phyloP scores from a whole-genome alignment of 2,329 filamentous ascomycete species.

The Dactylellina sp. region DNA sequence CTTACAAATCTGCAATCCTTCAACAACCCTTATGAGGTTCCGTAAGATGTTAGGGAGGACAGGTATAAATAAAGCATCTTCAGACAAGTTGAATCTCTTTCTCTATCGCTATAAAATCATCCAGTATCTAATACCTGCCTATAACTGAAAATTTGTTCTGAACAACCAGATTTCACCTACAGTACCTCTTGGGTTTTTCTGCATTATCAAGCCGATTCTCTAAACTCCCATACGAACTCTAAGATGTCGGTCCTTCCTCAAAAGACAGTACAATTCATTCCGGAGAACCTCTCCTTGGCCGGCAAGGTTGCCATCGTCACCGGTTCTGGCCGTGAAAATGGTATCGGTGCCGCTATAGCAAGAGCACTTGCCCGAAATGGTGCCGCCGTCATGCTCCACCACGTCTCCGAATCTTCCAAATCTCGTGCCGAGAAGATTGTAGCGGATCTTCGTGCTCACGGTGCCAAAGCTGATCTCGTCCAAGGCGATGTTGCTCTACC shows the following conservation, averaged over 20 bases:
- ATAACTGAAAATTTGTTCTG: constrained; percentile 3
- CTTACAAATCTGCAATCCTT: constrained; percentile 21
- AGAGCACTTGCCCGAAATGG: constrained; percentile 64
- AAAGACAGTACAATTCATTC: constrained; percentile 22
- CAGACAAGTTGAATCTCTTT: constrained; percentile 14
- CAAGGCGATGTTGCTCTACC: constrained; percentile 62
- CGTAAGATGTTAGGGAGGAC: constrained; percentile 3
- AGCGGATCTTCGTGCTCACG: constrained; percentile 60
- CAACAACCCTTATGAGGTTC: background rate
- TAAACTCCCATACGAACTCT: background rate
- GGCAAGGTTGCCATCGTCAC: constrained; percentile 67
- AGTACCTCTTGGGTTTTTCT: background rate
- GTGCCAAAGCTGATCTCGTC: constrained; percentile 62
- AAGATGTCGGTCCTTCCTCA: no score
- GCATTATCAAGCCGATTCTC: background rate
- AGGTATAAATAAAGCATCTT: constrained; percentile 25
- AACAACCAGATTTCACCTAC: background rate
- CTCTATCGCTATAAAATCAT: constrained; percentile 11
- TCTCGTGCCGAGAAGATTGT: constrained; percentile 62
- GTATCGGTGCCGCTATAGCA: constrained; percentile 66
- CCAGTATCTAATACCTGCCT: constrained; percentile 14
- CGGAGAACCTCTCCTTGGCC: constrained; percentile 63
- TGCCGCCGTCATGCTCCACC: constrained; percentile 64
- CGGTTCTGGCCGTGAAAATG: constrained; percentile 66
- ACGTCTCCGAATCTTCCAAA: constrained; percentile 63